These are phyloP conservation scores for Pueraria montana DNA, from an alignment of 306 rosid genomes.

Conservation along the genomic window DNA sequence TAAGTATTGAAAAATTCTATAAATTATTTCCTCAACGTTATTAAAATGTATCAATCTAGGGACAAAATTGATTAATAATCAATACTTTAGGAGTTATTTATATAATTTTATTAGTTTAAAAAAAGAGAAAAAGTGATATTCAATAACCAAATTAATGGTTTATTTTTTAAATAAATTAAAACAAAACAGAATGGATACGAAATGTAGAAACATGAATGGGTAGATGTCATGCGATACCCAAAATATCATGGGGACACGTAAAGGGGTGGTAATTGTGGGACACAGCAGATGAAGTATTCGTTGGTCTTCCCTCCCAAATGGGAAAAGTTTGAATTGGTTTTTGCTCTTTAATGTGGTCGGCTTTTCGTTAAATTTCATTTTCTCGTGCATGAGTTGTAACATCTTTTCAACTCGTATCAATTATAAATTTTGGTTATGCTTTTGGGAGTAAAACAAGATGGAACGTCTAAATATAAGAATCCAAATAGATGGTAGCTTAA, in stretches of 20 bases:
- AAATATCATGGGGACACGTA: slow-evolving; percentile 1
- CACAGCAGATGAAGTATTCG: background rate
- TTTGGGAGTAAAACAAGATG: slow-evolving; percentile 5
- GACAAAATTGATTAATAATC: too few relatives aligned
- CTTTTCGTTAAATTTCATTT: background rate
- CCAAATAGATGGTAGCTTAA: slow-evolving; percentile 20
- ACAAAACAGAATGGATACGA: background rate
- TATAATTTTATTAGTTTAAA: too few relatives aligned
- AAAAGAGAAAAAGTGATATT: too few relatives aligned
- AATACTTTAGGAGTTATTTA: too few relatives aligned
- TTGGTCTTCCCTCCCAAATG: slow-evolving; percentile 6
- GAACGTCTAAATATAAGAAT: slow-evolving; percentile 6
- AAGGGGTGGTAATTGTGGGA: background rate
- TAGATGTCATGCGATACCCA: too few relatives aligned
- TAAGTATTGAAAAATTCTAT: too few relatives aligned
- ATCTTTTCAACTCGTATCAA: background rate
- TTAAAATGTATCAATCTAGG: too few relatives aligned
- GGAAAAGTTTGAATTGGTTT: slow-evolving; percentile 21
- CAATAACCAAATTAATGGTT: too few relatives aligned
- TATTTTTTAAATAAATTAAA: too few relatives aligned
- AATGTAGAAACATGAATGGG: too few relatives aligned
- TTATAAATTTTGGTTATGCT: slow-evolving; percentile 9
- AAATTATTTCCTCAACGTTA: too few relatives aligned
- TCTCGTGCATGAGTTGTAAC: background rate
- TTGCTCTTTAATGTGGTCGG: background rate